A percentile compares a stretch with the other conserved stretches of the same genome.
Conservation (phyloP, 2,329 filamentous ascomycete genomes). For the Aspergillus ibericus region DNA sequence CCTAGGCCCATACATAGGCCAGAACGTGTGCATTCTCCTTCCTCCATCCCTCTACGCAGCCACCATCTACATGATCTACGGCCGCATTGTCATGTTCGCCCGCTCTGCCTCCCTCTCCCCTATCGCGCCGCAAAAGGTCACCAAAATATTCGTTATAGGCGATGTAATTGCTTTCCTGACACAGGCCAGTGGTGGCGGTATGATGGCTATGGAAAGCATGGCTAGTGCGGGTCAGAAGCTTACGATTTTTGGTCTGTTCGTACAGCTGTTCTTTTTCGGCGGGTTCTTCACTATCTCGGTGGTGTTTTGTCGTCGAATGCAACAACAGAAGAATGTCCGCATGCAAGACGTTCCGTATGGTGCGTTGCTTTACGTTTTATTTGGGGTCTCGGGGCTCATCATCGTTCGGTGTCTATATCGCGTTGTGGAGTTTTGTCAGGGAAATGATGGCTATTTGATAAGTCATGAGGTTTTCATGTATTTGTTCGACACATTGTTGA, state of each 20-base stretch:
- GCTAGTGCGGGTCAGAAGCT: constrained; percentile 9
- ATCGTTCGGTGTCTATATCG: constrained; percentile 9
- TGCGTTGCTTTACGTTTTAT: background rate
- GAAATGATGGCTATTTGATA: constrained; percentile 4
- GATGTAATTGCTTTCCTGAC: constrained; percentile 8
- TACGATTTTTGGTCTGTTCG: constrained; percentile 8
- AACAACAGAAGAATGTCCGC: background rate
- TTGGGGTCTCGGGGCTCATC: background rate
- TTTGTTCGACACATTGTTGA: constrained; percentile 9
- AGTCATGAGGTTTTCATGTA: constrained; percentile 13
- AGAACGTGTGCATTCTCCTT: constrained; percentile 15
- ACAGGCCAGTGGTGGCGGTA: constrained; percentile 9
- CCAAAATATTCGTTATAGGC: constrained; percentile 14
- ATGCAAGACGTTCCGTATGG: background rate
- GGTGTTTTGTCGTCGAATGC: background rate
- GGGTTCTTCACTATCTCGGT: constrained; percentile 4
- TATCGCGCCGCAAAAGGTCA: constrained; percentile 8
- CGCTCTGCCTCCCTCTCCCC: constrained; percentile 6
- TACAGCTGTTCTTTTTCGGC: constrained; percentile 11
- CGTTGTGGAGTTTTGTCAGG: constrained; percentile 7
- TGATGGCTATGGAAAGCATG: constrained; percentile 5
- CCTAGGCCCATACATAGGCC: constrained; percentile 6
- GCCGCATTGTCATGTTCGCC: constrained; percentile 10
- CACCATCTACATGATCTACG: constrained; percentile 22
- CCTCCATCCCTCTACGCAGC: constrained; percentile 27